Evolutionary conservation across 2,329 filamentous ascomycete genomes (phyloP), one percentile per base, ranked within the genome.

Genomic region (Claviceps cyperi): DNA sequence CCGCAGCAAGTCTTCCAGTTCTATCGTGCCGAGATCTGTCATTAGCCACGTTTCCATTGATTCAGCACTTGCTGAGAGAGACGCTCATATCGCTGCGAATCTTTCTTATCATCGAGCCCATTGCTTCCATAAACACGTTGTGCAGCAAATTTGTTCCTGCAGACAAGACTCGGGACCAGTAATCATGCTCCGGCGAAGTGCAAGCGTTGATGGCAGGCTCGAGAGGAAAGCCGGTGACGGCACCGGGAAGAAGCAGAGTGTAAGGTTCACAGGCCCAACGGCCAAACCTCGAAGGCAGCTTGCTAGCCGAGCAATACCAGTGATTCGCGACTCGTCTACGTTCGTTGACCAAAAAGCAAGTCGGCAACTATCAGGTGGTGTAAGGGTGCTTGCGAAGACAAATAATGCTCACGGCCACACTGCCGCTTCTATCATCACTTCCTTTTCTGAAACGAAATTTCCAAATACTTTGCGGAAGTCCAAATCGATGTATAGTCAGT

Each of bases 61-160:
- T 55, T 72, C 73, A 1, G 64, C 62, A 11, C 61, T 66, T 3
- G 75, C 76, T 2, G 71, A 76, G 46, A 69, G 76, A 49, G 77
- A 84, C 61, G 82, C 82, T 7, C 74, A 78, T 39, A 71, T 75
- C 39, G 81, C 82, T 21, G 82, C 82, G 7, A 66, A 69, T 36
- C 67, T 80, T 57, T 83, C 82, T 1, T 85, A 77, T 59, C 62
- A 67, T 6, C 70, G 74, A 52, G 74, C 76, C 17, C 68, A 69
- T 49, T 67, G 75, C n/a, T 68, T 68, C 17, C 43, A 49, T 8
- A 40, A 46, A 45, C 52, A 46, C 11, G n/a, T 43, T 17, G 24
- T 45, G 2, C 37, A 22, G 17, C 43, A 36, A 19, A 32, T n/a
- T n/a, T 46, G 46, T 38, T 21, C 11, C 28, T 54, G 19, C 53